phyloP scores from a whole-genome alignment of 2,329 filamentous ascomycete species.

The Pseudogymnoascus sp. region DNA sequence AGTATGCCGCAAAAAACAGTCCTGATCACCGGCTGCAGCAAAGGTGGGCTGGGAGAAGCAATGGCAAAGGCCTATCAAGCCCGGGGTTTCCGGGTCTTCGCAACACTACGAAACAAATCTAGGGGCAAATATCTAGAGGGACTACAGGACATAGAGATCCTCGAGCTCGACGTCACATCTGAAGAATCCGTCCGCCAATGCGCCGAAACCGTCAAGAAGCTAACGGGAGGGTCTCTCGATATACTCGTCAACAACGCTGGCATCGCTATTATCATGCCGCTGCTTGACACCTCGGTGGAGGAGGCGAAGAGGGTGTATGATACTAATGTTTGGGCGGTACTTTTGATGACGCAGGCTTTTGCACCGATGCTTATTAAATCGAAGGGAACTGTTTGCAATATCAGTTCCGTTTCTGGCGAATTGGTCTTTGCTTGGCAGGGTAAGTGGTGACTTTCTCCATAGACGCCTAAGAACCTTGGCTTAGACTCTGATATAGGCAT shows the following conservation, averaged over 20 bases:
- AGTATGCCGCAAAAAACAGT: constrained; percentile 18
- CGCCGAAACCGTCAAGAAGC: constrained; percentile 27
- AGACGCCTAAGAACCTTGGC: no score
- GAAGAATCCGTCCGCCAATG: constrained; percentile 28
- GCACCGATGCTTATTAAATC: constrained; percentile 28
- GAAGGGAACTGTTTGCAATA: constrained; percentile 26
- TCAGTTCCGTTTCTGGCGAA: constrained; percentile 14
- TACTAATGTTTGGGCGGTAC: constrained; percentile 26
- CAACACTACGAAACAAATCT: constrained; percentile 30
- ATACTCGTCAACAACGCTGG: constrained; percentile 41
- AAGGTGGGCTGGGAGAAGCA: constrained; percentile 34
- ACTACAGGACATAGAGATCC: constrained; percentile 26
- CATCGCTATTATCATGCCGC: constrained; percentile 25
- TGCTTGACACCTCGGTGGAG: constrained; percentile 29
- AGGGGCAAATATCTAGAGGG: constrained; percentile 22
- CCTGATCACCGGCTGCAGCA: constrained; percentile 35
- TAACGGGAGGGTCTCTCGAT: constrained; percentile 34
- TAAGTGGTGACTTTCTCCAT: neutral
- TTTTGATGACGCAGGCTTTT: constrained; percentile 27
- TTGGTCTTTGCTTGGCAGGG: constrained; percentile 9
- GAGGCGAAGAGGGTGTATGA: constrained; percentile 30
- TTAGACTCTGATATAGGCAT: constrained; percentile 9
- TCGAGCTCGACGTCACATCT: constrained; percentile 37
- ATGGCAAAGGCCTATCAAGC: constrained; percentile 32
- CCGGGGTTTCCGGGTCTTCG: constrained; percentile 33